Conservation (phyloP, 2,329 filamentous ascomycete species). For the Macrophomina pseudophaseolina region DNA sequence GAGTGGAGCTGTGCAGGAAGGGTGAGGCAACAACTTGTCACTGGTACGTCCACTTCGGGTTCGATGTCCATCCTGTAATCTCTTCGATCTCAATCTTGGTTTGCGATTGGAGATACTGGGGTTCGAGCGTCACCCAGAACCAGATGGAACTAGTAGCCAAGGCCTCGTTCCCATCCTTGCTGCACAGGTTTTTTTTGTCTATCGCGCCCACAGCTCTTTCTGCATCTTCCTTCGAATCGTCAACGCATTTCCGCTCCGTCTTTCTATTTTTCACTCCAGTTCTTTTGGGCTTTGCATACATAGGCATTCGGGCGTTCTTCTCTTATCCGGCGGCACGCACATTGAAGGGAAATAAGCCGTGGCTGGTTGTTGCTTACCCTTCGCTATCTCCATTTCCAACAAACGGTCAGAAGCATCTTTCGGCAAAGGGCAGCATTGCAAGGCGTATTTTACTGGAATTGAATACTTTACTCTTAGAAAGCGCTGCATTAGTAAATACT, state of each 20-base stretch:
- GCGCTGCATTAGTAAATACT: neutral
- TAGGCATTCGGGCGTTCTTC: neutral
- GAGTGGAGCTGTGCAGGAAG: neutral
- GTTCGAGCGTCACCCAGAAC: neutral
- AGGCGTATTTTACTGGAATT: neutral
- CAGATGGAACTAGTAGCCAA: neutral
- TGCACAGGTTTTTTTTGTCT: neutral
- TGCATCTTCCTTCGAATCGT: neutral
- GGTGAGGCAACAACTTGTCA: neutral
- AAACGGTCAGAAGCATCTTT: neutral
- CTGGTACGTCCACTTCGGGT: neutral
- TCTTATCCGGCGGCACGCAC: neutral
- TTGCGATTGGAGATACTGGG: constrained; percentile 5
- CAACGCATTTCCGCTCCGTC: neutral
- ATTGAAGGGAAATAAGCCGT: neutral
- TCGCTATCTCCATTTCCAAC: neutral
- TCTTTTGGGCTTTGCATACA: neutral
- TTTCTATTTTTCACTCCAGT: neutral
- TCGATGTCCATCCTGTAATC: neutral
- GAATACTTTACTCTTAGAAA: neutral
- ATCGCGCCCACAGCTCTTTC: neutral
- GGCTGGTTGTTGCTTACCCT: neutral
- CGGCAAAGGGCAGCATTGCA: neutral
- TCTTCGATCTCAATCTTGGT: constrained; percentile 3
- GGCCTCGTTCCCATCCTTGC: neutral